Percentiles rank a stretch among this genome's conserved stretches.
Evolutionary conservation across 106 monocot genomes (phyloP).

Genomic region (Allium cepa): DNA sequence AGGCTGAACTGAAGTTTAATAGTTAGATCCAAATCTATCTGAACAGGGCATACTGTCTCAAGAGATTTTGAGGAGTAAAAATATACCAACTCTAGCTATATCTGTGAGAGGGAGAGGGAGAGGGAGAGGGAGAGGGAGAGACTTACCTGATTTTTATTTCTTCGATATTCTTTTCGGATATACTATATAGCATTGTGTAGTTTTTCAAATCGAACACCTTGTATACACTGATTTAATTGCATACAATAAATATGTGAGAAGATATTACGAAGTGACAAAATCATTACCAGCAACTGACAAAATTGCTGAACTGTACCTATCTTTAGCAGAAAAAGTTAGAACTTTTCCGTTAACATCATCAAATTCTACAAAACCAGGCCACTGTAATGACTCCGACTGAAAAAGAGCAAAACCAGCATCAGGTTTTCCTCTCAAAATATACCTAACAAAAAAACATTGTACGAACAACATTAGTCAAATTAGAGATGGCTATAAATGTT

Average conservation of each 20-base stretch:
- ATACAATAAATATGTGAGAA: not conserved
- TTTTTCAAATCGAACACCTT: conserved; percentile 92
- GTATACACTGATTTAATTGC: conserved; percentile 43
- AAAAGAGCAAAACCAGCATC: conserved; percentile 90
- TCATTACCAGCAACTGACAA: not conserved
- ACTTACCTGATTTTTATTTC: conserved; percentile 87
- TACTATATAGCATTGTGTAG: conserved; percentile 67
- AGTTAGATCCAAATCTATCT: too few relatives aligned
- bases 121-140: not conserved
- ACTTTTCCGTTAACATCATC: conserved; percentile 95
- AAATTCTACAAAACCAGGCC: conserved; percentile 95
- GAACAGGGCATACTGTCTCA: too few relatives aligned
- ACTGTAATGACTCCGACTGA: conserved; percentile 76
- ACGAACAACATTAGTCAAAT: too few relatives aligned
- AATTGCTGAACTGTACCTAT: conserved; percentile 35
- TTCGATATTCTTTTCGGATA: conserved; percentile 76
- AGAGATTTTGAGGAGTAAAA: too few relatives aligned
- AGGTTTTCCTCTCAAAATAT: conserved; percentile 47
- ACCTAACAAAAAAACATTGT: conserved; percentile 28
- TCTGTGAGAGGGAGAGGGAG: too few relatives aligned
- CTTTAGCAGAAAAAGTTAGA: conserved; percentile 72
- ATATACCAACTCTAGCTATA: too few relatives aligned
- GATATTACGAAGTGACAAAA: not conserved
- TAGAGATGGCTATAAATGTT: too few relatives aligned
- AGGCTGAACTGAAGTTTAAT: too few relatives aligned